Conservation (phyloP, 495 filamentous ascomycete species). For the Stereocaulon alpinum region DNA sequence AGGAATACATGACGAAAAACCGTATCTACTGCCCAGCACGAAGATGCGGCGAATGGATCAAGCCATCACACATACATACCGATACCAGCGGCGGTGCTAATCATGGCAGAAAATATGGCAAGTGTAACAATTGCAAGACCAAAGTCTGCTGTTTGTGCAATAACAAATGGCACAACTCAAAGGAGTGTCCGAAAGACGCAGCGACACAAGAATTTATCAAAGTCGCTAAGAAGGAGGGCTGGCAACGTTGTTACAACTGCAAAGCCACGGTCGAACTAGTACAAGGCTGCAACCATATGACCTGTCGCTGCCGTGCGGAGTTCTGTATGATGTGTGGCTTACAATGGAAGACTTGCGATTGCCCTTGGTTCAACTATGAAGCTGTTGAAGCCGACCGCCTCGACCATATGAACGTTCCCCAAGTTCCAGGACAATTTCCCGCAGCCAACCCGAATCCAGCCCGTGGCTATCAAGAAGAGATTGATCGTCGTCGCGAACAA, state of each 20-base stretch:
- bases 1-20: constrained; percentile 62
- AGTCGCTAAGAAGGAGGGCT: constrained; percentile 59
- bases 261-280: constrained; percentile 65
- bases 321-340: constrained; percentile 74
- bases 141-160: constrained; percentile 68
- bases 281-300: constrained; percentile 80
- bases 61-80: constrained; percentile 50
- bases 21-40: constrained; percentile 62
- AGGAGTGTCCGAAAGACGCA: constrained; percentile 62
- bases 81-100: constrained; percentile 32
- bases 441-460: constrained; percentile 28
- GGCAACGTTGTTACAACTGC: constrained; percentile 69
- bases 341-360: constrained; percentile 75
- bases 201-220: constrained; percentile 54
- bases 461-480: constrained; percentile 43
- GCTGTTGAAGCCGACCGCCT: constrained; percentile 46
- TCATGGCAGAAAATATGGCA: constrained; percentile 38
- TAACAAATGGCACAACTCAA: constrained; percentile 56
- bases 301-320: constrained; percentile 68
- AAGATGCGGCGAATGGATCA: constrained; percentile 67
- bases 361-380: constrained; percentile 67
- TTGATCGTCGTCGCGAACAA: constrained; percentile 38
- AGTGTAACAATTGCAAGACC: constrained; percentile 58
- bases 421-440: constrained; percentile 12
- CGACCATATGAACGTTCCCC: constrained; percentile 46